phyloP scores from a whole-genome alignment of 495 filamentous ascomycete genomes.

The Trichoderma gamsii region DNA sequence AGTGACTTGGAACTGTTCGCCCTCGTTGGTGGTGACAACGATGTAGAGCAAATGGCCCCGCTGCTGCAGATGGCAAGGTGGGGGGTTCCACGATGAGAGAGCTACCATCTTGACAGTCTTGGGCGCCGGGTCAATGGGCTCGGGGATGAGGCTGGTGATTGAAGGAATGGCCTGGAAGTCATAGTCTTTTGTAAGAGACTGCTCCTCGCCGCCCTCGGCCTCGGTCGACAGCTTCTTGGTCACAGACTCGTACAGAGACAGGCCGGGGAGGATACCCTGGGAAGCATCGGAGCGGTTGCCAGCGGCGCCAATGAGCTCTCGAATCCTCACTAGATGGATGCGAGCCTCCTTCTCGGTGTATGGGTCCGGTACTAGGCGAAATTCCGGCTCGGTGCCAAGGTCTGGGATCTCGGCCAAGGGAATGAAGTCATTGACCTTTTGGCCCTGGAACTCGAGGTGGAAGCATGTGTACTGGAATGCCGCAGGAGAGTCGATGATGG shows the following conservation, averaged over 20 bases:
- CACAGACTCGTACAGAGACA: constrained; percentile 79
- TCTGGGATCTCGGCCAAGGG: constrained; percentile 88
- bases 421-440: constrained; percentile 88
- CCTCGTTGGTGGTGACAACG: constrained; percentile 79
- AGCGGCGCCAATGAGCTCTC: constrained; percentile 88
- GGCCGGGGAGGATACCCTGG: constrained; percentile 81
- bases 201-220: constrained; percentile 38
- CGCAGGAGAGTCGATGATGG: constrained; percentile 86
- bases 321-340: constrained; percentile 82
- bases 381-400: constrained; percentile 64
- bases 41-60: constrained; percentile 93
- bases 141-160: constrained; percentile 65
- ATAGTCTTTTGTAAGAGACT: constrained; percentile 58
- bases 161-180: constrained; percentile 64
- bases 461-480: constrained; percentile 98
- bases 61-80: constrained; percentile 81
- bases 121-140: constrained; percentile 55
- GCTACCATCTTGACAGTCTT: constrained; percentile 86
- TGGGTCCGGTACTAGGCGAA: constrained; percentile 84
- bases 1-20: constrained; percentile 88
- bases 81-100: constrained; percentile 93
- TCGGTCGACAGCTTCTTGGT: constrained; percentile 40
- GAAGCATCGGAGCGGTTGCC: constrained; percentile 81
- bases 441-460: constrained; percentile 82
- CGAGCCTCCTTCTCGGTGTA: constrained; percentile 98